Evolutionary conservation across 2,329 filamentous ascomycete species (phyloP), one percentile per base, ranked within the genome.

Genomic region (Didymellaceae sp.): DNA sequence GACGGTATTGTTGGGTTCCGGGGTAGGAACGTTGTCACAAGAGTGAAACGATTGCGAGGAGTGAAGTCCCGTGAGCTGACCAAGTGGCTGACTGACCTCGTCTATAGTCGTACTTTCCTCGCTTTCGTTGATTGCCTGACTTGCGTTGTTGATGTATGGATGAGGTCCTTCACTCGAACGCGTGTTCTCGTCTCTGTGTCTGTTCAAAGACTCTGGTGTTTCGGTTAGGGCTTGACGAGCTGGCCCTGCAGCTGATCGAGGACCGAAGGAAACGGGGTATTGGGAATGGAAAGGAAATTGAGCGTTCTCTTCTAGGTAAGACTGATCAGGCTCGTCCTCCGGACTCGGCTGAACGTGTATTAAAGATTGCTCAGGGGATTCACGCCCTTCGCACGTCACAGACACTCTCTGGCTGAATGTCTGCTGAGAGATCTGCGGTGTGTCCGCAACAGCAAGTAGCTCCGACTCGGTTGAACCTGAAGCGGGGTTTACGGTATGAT

Each of bases 231-330:
- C 38, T 6, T 21, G 24, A 25, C 41, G 30, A 4, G 13, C 17
- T 18, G n/a, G 24, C n/a, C 37, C 31, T 13, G 37, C 40, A 18
- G 13, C 20, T 24, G 28, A 20, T 6, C 14, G 24, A 22, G 25
- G 9, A 20, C 46, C 25, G 16, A 21, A 46, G 20, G 22, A 41
- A 39, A 17, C 28, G 16, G 45, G 55, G 14, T 48, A 30, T 37
- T 58, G 58, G 9, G 48, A 58, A 35, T 49, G 54, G 6, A 50
- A 55, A 8, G 54, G 52, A 17, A 52, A 56, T 13, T 59, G 61
- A 26, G 37, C 55, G 43, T 45, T 47, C 9, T 61, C 41, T 45
- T 51, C 52, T 11, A 21, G 21, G 18, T 4, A n/a, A 38, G 16
- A 14, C 2, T 14, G n/a, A n/a, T 31, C 31, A 10, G 6, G 11